Percentiles rank a stretch among this genome's conserved stretches.
These are phyloP conservation scores for Orbilia ellipsospora DNA, from an alignment of 2,329 filamentous ascomycete species.

Conservation along the genomic window DNA sequence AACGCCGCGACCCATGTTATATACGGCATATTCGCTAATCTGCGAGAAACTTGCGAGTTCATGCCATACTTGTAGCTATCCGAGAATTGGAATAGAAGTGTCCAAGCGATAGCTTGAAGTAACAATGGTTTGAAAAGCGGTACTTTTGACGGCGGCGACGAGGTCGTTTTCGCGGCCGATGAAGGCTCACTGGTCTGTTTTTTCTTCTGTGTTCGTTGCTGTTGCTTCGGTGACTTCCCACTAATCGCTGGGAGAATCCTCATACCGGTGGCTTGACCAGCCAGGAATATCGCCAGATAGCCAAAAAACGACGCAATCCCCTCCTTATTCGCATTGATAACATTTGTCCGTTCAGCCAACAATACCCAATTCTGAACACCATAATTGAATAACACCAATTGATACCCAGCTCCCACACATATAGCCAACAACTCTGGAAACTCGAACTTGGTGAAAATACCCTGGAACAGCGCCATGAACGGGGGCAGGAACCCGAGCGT, in stretches of 20 bases:
- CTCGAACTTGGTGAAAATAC: constrained; percentile 73
- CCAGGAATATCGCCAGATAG: constrained; percentile 93
- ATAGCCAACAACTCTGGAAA: constrained; percentile 66
- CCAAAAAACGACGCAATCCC: constrained; percentile 95
- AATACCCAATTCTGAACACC: constrained; percentile 84
- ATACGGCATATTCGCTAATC: constrained; percentile 92
- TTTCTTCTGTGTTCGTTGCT: constrained; percentile 32
- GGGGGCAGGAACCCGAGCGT: constrained; percentile 88
- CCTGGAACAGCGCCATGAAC: constrained; percentile 85
- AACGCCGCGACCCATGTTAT: constrained; percentile 92
- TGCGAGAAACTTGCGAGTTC: constrained; percentile 81
- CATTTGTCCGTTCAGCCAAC: constrained; percentile 78
- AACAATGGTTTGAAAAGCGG: constrained; percentile 73
- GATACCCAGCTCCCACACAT: constrained; percentile 69
- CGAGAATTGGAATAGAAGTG: constrained; percentile 74
- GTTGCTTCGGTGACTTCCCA: constrained; percentile 52
- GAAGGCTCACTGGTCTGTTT: not conserved
- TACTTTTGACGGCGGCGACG: constrained; percentile 66
- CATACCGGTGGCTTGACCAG: constrained; percentile 85
- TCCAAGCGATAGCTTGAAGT: constrained; percentile 76
- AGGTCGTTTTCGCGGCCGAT: constrained; percentile 62
- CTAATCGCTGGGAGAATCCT: constrained; percentile 73
- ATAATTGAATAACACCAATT: constrained; percentile 79
- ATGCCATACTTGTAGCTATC: constrained; percentile 77
- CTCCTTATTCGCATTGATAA: constrained; percentile 91